Base-by-base conservation (phyloP, 108 stramenopile species). In the Stephanodiscus minutulus region DNA sequence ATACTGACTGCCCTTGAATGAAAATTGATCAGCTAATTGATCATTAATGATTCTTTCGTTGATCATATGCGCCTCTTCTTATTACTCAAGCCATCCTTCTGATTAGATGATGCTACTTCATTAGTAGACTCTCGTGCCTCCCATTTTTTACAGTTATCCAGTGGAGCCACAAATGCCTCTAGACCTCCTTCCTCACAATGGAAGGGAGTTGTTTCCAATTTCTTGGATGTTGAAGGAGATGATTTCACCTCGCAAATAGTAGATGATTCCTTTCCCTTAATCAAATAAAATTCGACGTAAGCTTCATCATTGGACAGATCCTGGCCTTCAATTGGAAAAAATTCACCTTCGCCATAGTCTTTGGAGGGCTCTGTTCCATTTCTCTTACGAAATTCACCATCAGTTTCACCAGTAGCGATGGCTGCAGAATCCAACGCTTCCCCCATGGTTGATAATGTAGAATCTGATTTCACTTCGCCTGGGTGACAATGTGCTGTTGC, bases 11-110 rank as follows among this genome's bases (percentile, higher is more conserved):
- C n/a, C n/a, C n/a, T n/a, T n/a, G n/a, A n/a, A n/a, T n/a, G n/a
- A n/a, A n/a, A n/a, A n/a, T n/a, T n/a, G n/a, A n/a, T n/a, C n/a
- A n/a, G n/a, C n/a, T n/a, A n/a, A n/a, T n/a, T n/a, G n/a, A n/a
- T 39, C 39, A 39, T 11, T 11, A 11, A 39, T 39, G 1, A 39
- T 8, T 7, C 8, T 39, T 39, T 39, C 39, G 8, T 39, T 39
- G 39, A 11, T 52, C 50, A 52, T 52, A 52, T n/a, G 22, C 50
- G 50, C 18, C 50, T 4, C 24, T 52, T 52, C 50, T 52, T 52
- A 18, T 52, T 52, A 13, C 50, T 52, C 50, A 24, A 24, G 11
- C 13, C 24, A 24, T 18, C 50, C 18, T 1, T 21, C 50, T 24
- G 50, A 52, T 52, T 21, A 21, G 20, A 21, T 24, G 6, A 52